Base-by-base conservation (phyloP, 495 filamentous ascomycete species). In the Aspergillus wentii region DNA sequence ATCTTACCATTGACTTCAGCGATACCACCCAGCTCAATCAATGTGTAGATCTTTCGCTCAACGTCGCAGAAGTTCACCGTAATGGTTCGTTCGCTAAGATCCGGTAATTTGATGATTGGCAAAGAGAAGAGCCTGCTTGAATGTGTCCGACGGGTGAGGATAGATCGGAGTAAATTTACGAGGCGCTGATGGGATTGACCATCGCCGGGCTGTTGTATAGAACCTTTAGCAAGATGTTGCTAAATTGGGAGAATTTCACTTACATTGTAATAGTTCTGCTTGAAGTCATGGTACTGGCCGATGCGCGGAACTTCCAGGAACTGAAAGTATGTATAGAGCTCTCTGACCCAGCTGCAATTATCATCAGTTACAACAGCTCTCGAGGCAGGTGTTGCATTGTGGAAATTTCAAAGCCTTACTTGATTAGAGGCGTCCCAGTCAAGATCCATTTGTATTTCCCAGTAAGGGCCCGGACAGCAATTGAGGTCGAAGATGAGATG, bases 381-480 rank as follows among this genome's bases (percentile, higher is more conserved):
- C 14, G 8, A 11, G 15, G 20, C 34, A 31, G 30, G 51, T 51
- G 53, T 32, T 57, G 43, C 20, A 62, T 46, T 14, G 26, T 22
- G 29, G 6, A 21, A 17, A 22, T 8, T 25, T 3, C 1, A 17
- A 29, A 29, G 20, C 9, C 50, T 35, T 46, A 59, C 57, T 83
- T 83, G 4, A 65, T 49, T n/a, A 83, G 49, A 0, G 79, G 82
- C 0, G 82, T 86, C 1, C 79, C 82, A 9, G 58, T 73, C 1
- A 87, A 21, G 1, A 71, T 60, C 82, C 83, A 87, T 23, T 74
- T 69, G 39, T 74, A 61, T 9, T 66, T 56, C 1, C 65, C 73
- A 29, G 57, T 62, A 0, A 88, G 51, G 3, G 55, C 66, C 7
- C 71, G 53, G 38, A 80, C 79, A 3, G 78, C 75, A 1, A 70